Evolutionary conservation across 805 yeast genomes (phyloP), one percentile per base, ranked within the genome.

Genomic region (Groenewaldozyma salmanticensis): DNA sequence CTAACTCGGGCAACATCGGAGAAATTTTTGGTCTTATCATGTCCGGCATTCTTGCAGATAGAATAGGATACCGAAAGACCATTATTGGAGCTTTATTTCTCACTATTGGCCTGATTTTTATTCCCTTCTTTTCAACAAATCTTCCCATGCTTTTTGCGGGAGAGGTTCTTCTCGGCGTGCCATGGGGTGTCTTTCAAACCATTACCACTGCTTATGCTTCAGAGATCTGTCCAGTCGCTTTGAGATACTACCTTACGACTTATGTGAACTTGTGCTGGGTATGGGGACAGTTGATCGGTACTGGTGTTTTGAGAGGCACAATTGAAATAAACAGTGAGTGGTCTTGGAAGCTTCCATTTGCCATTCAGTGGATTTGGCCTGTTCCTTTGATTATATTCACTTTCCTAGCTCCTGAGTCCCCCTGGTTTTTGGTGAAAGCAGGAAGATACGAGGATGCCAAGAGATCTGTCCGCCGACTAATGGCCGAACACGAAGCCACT

Each of bases 381-480:
- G 17, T 42, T 22, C 52, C 47, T 20, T 40, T 48, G 31, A 35
- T 38, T 31, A 32, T 46, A 27, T 36, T 35, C 15, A 45, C 68
- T 72, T 13, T 77, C 77, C 31, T 69, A 31, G 81, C 80, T 9
- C 60, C 60, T 5, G 80, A 75, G 42, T 70, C 76, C 6, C 81
- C 81, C 21, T 70, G 74, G 70, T 75, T 75, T 73, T 55, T 73
- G 35, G 66, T 69, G 3, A 64, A 66, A 41, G 62, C 64, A 45
- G 68, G 67, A 2, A 58, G 56, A 42, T 34, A 53, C 16, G 61
- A 59, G 0, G 67, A 70, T 9, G 81, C 81, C 5, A 64, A 60
- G 55, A 37, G 55, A 41, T 57, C 71, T 4, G 40, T 70, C 29
- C 48, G 46, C 37, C 58, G 70, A 49, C 62, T 68, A 32, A 35